These are phyloP conservation scores for Globisporangium iwayamae DNA, from an alignment of 352 stramenopile genomes.

Conservation along the genomic window DNA sequence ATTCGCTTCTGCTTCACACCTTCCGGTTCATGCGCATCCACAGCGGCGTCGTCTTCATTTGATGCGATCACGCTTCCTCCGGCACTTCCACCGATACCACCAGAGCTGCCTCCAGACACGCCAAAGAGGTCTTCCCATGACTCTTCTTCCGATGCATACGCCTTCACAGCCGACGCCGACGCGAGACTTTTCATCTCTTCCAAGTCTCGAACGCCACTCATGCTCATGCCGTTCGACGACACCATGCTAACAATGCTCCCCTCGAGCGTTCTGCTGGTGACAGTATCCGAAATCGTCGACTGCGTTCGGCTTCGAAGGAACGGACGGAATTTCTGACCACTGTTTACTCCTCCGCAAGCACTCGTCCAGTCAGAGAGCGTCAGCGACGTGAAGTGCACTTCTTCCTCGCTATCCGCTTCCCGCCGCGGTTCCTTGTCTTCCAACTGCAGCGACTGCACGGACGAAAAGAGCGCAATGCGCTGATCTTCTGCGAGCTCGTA, in stretches of 20 bases:
- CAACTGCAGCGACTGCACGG: conserved; percentile 38
- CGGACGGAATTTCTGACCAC: conserved; percentile 26
- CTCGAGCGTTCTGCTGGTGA: conserved; percentile 20
- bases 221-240: conserved; percentile 24
- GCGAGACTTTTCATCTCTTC: conserved; percentile 73
- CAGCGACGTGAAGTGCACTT: conserved; percentile 64
- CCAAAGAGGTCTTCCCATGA: conserved; percentile 76
- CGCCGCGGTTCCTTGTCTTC: conserved; percentile 18
- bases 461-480: conserved; percentile 59
- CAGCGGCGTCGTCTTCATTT: conserved; percentile 17
- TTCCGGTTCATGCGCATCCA: conserved; percentile 1
- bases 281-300: conserved; percentile 20
- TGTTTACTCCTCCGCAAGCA: conserved; percentile 22
- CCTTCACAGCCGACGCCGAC: conserved; percentile 31
- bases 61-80: conserved; percentile 16
- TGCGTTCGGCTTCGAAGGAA: conserved; percentile 24
- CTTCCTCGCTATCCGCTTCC: conserved; percentile 21
- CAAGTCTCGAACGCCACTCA: conserved; percentile 31
- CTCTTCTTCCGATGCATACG: conserved; percentile 32
- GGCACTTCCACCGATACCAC: conserved; percentile 17
- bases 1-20: conserved; percentile 38
- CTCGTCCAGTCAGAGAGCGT: conserved; percentile 61
- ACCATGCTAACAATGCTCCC: conserved; percentile 22
- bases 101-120: conserved; percentile 21
- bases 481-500: conserved; percentile 82